A percentile compares a stretch with the other conserved stretches of the same genome.
Evolutionary conservation across 768 basidiomycete species (phyloP).

Genomic region (Crepidotus variabilis): DNA sequence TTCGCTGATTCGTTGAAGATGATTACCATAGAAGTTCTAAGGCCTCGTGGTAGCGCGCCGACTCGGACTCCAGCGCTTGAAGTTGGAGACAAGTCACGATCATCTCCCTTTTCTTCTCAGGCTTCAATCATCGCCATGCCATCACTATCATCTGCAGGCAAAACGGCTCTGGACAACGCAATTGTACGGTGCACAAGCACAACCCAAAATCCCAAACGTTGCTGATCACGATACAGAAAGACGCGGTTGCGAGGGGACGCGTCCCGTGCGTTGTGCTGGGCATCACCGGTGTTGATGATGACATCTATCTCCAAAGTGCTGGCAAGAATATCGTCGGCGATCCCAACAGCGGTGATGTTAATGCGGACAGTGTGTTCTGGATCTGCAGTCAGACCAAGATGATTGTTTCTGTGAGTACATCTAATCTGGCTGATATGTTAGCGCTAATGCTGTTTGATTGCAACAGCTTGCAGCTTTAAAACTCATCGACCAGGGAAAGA

Average conservation of each 20-base stretch:
- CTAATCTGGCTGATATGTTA: slow-evolving; percentile 22
- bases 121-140: no score
- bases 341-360: slow-evolving; percentile 20
- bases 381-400: slow-evolving; percentile 37
- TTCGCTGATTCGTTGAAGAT: no score
- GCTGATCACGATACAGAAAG: slow-evolving; percentile 24
- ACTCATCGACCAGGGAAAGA: slow-evolving; percentile 27
- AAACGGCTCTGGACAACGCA: no score
- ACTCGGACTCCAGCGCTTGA: no score
- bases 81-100: no score
- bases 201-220: no score
- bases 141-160: no score
- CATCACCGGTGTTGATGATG: slow-evolving; percentile 21
- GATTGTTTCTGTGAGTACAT: slow-evolving; percentile 25
- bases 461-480: slow-evolving; percentile 28
- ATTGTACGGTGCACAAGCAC: no score
- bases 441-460: neutral
- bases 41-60: no score
- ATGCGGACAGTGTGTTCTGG: slow-evolving; percentile 32
- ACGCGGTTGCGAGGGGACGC: slow-evolving; percentile 15
- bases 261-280: slow-evolving; percentile 21
- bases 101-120: no score
- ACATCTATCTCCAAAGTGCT: slow-evolving; percentile 26
- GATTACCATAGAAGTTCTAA: no score
- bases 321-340: slow-evolving; percentile 22